Percentiles rank a stretch among this genome's conserved stretches.
Evolutionary conservation across 2,329 filamentous ascomycete species (phyloP).

Genomic region (Calcarisporium arbuscula): DNA sequence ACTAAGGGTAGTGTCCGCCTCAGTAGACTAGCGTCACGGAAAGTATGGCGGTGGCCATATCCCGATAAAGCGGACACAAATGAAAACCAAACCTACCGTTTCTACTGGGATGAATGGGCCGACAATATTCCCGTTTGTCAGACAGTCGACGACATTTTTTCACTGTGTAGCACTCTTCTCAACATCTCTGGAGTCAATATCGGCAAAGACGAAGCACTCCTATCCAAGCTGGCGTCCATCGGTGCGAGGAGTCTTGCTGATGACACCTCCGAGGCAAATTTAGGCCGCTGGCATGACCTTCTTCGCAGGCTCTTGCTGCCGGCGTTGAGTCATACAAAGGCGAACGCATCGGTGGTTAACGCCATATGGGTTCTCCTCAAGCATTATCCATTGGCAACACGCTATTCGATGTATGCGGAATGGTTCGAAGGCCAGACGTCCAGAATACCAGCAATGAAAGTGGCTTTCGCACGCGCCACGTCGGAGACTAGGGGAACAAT

Average conservation of each 20-base stretch:
- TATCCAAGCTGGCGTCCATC: constrained; percentile 81
- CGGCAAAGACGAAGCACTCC: constrained; percentile 70
- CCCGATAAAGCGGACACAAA: constrained; percentile 71
- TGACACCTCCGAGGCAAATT: constrained; percentile 65
- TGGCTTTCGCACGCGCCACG: constrained; percentile 69
- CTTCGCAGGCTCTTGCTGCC: constrained; percentile 81
- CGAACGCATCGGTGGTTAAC: constrained; percentile 78
- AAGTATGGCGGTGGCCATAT: constrained; percentile 74
- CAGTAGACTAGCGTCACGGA: constrained; percentile 52
- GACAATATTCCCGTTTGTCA: constrained; percentile 92
- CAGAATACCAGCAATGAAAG: constrained; percentile 67
- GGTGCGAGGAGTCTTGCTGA: constrained; percentile 67
- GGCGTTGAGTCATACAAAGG: constrained; percentile 75
- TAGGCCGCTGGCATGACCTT: constrained; percentile 75
- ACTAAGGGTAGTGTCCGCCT: constrained; percentile 64
- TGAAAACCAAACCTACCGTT: constrained; percentile 75
- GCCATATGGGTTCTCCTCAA: constrained; percentile 81
- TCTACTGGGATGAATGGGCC: constrained; percentile 96
- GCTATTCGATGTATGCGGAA: constrained; percentile 87
- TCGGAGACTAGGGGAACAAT: constrained; percentile 79
- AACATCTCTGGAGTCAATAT: constrained; percentile 86
- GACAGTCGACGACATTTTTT: constrained; percentile 82
- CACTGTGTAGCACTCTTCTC: constrained; percentile 74
- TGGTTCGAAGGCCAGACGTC: constrained; percentile 82
- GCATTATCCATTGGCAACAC: constrained; percentile 65